Conservation (phyloP, 768 basidiomycete genomes). For the Myochromella boudieri region DNA sequence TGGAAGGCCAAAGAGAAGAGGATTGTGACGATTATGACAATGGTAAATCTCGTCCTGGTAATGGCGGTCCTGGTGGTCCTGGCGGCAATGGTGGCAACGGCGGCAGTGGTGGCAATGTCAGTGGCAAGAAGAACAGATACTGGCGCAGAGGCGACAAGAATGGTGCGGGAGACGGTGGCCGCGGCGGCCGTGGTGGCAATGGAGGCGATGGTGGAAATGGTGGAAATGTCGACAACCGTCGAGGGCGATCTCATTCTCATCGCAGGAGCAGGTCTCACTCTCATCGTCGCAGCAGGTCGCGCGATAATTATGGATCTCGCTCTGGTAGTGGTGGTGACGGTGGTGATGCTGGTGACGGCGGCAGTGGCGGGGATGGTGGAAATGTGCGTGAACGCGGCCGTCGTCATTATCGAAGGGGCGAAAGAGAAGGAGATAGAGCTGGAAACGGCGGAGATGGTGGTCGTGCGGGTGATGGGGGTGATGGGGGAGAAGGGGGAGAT, state of each 20-base stretch:
- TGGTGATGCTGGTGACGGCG: neutral
- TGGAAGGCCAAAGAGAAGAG: too few species aligned
- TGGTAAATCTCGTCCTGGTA: too few species aligned
- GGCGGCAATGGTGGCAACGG: slow-evolving; percentile 6
- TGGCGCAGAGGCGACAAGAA: too few species aligned
- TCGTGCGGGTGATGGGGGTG: neutral
- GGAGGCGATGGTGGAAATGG: neutral
- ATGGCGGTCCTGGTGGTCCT: slow-evolving; percentile 1
- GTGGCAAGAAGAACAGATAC: too few species aligned
- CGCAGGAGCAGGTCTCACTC: too few species aligned
- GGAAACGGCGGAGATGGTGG: neutral
- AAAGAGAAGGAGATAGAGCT: neutral
- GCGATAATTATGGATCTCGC: neutral
- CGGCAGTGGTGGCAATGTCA: neutral
- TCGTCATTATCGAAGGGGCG: too few species aligned
- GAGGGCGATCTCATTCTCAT: neutral
- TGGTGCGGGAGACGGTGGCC: neutral
- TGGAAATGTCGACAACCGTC: neutral
- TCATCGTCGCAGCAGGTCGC: too few species aligned
- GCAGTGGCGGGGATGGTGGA: neutral
- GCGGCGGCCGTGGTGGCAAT: too few species aligned
- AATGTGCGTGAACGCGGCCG: neutral
- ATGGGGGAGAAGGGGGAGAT: neutral
- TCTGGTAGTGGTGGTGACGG: neutral
- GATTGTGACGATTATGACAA: too few species aligned